Conservation (phyloP, 1,284 basidiomycete genomes). For the Leccinum laetum region DNA sequence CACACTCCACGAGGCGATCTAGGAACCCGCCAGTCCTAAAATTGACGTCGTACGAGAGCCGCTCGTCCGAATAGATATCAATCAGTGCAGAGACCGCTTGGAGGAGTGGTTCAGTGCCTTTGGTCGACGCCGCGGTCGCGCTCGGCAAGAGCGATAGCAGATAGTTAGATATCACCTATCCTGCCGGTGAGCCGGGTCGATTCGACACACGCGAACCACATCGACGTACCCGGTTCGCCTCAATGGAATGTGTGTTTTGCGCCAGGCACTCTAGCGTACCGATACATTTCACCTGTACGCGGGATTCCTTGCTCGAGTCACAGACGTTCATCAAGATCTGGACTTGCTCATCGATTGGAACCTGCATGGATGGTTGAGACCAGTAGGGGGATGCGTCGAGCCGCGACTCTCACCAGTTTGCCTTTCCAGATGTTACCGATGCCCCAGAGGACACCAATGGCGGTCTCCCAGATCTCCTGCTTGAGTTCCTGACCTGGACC, state of each 20-base stretch:
- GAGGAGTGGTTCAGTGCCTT: slow-evolving; percentile 72
- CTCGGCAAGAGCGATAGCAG: slow-evolving; percentile 59
- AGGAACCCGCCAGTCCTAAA: slow-evolving; percentile 69
- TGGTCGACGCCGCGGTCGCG: slow-evolving; percentile 35
- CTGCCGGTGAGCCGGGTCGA: not conserved
- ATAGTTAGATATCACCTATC: slow-evolving; percentile 67
- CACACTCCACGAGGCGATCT: slow-evolving; percentile 47
- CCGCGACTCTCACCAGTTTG: slow-evolving; percentile 44
- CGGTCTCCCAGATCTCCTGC: slow-evolving; percentile 68
- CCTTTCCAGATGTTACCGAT: slow-evolving; percentile 71
- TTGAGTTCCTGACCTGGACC: slow-evolving; percentile 64
- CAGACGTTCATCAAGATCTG: slow-evolving; percentile 68
- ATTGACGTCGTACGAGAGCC: slow-evolving; percentile 75
- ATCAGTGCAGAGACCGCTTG: slow-evolving; percentile 87
- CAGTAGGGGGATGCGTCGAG: not conserved
- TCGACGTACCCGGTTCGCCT: slow-evolving; percentile 64
- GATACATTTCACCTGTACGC: slow-evolving; percentile 73
- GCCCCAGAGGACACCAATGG: slow-evolving; percentile 81
- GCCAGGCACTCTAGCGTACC: slow-evolving; percentile 85
- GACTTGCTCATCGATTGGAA: slow-evolving; percentile 61
- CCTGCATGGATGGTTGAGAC: slow-evolving; percentile 29
- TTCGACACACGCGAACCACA: slow-evolving; percentile 8
- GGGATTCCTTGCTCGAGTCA: slow-evolving; percentile 52
- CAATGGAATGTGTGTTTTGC: slow-evolving; percentile 57
- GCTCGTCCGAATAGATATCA: slow-evolving; percentile 93